Percentiles rank a stretch among this genome's conserved stretches.
Conservation (phyloP, 1,139 yeast species). For the Yamadazyma aaseri region DNA sequence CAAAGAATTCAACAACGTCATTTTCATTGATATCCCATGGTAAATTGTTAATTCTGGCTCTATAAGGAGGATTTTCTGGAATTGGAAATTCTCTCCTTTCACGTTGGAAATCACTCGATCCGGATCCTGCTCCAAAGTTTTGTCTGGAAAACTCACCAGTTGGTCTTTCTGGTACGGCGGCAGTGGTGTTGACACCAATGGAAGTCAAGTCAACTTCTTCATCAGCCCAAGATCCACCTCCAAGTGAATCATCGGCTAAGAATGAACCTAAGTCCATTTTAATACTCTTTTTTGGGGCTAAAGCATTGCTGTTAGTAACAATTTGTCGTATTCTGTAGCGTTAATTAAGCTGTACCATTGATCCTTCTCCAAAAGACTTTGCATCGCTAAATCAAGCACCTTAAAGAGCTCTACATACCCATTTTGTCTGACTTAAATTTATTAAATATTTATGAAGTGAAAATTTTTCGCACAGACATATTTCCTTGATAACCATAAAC, state of each 20-base stretch:
- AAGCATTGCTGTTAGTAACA: slow-evolving; percentile 3
- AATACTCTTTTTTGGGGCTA: slow-evolving; percentile 41
- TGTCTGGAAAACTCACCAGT: slow-evolving; percentile 9
- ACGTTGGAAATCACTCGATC: slow-evolving; percentile 1
- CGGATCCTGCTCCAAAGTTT: slow-evolving; percentile 5
- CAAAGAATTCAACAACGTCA: slow-evolving; percentile 64
- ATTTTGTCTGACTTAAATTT: slow-evolving; percentile 1
- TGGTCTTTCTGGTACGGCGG: slow-evolving; percentile 25
- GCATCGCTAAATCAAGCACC: no score
- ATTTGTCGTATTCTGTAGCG: no score
- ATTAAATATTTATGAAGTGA: slow-evolving; percentile 3
- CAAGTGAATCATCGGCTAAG: slow-evolving; percentile 48
- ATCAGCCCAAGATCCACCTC: slow-evolving; percentile 58
- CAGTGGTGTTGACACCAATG: slow-evolving; percentile 41
- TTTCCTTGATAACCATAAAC: no score
- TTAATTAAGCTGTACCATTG: no score
- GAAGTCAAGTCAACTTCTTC: slow-evolving; percentile 58
- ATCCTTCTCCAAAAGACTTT: no score
- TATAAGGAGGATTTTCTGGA: slow-evolving; percentile 90
- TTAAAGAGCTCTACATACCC: slow-evolving; percentile 3
- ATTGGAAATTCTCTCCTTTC: slow-evolving; percentile 74
- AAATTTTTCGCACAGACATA: slow-evolving; percentile 4
- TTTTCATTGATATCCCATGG: slow-evolving; percentile 80
- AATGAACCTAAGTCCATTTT: slow-evolving; percentile 54
- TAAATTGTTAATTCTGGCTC: slow-evolving; percentile 82